Percentiles rank a stretch among this genome's conserved stretches.
Conservation (phyloP, 176 grass and related monocot species). For the Hyparrhenia diplandra region DNA sequence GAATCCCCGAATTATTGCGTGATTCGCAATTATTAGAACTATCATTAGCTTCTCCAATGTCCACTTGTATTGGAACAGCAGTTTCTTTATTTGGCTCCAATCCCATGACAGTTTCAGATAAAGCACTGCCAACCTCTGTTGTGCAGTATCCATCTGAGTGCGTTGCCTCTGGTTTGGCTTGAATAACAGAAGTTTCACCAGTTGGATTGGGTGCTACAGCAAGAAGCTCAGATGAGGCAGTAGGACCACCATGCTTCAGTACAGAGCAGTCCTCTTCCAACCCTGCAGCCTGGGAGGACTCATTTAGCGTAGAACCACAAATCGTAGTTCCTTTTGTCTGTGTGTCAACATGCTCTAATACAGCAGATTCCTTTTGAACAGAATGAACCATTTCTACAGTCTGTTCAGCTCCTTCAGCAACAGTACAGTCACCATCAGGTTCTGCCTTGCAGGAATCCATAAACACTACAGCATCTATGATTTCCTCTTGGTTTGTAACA, state of each 20-base stretch:
- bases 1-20: not conserved
- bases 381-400: not conserved
- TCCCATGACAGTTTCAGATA: slow-evolving; percentile 2
- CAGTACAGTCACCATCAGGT: not conserved
- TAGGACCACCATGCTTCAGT: not conserved
- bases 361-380: not conserved
- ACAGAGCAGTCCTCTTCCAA: not conserved
- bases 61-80: slow-evolving; percentile 16
- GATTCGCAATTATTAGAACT: not conserved
- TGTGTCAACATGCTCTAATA: not conserved
- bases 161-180: no score
- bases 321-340: not conserved
- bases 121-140: not conserved
- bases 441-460: not conserved
- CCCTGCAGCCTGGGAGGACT: not conserved
- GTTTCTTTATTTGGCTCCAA: slow-evolving; percentile 10
- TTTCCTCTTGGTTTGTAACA: not conserved
- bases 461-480: not conserved
- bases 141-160: no score
- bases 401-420: not conserved
- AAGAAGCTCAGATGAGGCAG: not conserved
- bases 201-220: not conserved
- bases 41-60: not conserved
- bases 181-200: no score
- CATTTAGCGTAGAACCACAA: not conserved